Evolutionary conservation across 2,329 filamentous ascomycete species (phyloP), one percentile per base, ranked within the genome.

Genomic region (Colletotrichum sp.): DNA sequence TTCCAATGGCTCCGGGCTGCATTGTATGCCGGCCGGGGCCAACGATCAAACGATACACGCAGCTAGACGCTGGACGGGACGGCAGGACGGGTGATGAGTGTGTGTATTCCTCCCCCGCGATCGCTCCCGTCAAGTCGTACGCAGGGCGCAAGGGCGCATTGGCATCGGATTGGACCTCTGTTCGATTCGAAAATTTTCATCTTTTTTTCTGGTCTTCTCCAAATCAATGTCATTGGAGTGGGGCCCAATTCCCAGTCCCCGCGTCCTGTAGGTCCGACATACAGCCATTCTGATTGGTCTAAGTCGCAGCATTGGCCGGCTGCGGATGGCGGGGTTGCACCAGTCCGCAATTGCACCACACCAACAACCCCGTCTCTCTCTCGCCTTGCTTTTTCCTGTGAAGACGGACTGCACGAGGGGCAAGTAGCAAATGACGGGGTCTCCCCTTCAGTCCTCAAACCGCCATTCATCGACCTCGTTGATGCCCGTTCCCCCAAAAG

Each of bases 271-370:
- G 60, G 10, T 39, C 27, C 34, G 62, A 56, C 25, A 22, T 39
- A 7, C 25, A 13, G 27, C 15, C 16, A 30, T 27, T 10, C 10
- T 66, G 0, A 71, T 71, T 71, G 61, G 69, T 25, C n/a, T 16
- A 12, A 22, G 13, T 25, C 36, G 36, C n/a, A 39, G 52, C 18
- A 15, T 22, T 55, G 43, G 60, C 43, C 43, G 30, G 43, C 27
- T 39, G 32, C 27, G 43, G 61, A 71, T 71, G 69, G 69, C 69
- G 69, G 69, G 69, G 69, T 71, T 66, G 61, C 18, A 62, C 27
- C 30, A 28, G 27, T 43, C 60, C 60, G 43, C 39, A 39, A 12
- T 16, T 18, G 27, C 32, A 66, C 39, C 22, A 22, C 39, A 16
- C 16, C 66, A 32, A 34, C 30, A 27, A 48, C 28, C 69, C 25